These are phyloP conservation scores for Talinum fruticosum DNA, from an alignment of 148 eudicot genomes.

Conservation along the genomic window DNA sequence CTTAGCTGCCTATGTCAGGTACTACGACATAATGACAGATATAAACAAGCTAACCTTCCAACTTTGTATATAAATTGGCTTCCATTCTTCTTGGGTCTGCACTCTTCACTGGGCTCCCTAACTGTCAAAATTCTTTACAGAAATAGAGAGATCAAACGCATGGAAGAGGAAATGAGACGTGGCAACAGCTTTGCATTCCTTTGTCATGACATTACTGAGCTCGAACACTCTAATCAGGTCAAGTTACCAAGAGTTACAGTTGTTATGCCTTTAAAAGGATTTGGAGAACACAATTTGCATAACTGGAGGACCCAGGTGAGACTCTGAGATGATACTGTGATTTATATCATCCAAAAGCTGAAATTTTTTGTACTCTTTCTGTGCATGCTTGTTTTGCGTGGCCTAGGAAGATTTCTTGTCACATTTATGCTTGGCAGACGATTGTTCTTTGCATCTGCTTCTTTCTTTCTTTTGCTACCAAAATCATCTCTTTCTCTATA, in stretches of 20 bases:
- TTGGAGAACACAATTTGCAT: slow-evolving; percentile 91
- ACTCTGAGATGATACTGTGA: not conserved
- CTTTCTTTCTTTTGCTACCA: not conserved
- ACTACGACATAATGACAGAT: slow-evolving; percentile 3
- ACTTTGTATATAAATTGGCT: not conserved
- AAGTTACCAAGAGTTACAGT: slow-evolving; percentile 78
- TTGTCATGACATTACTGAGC: slow-evolving; percentile 65
- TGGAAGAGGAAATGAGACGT: slow-evolving; percentile 46
- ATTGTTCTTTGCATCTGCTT: too few species aligned
- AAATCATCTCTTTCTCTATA: too few species aligned
- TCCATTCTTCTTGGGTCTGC: not conserved
- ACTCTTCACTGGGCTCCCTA: not conserved
- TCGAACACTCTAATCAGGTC: slow-evolving; percentile 81
- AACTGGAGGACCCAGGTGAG: slow-evolving; percentile 96
- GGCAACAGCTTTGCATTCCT: slow-evolving; percentile 86
- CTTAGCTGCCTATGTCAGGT: slow-evolving; percentile 86
- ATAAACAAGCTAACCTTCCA: not conserved
- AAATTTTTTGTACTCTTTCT: not conserved
- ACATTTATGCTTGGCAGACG: not conserved
- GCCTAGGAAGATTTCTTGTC: not conserved
- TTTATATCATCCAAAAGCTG: not conserved
- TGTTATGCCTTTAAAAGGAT: slow-evolving; percentile 96
- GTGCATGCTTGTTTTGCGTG: not conserved
- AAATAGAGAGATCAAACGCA: slow-evolving; percentile 73
- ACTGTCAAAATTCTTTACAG: slow-evolving; percentile 33